Percentiles rank a stretch among this genome's conserved stretches.
phyloP scores from a whole-genome alignment of 371 early-diverging fungal genomes.

The Catenaria anguillulae region DNA sequence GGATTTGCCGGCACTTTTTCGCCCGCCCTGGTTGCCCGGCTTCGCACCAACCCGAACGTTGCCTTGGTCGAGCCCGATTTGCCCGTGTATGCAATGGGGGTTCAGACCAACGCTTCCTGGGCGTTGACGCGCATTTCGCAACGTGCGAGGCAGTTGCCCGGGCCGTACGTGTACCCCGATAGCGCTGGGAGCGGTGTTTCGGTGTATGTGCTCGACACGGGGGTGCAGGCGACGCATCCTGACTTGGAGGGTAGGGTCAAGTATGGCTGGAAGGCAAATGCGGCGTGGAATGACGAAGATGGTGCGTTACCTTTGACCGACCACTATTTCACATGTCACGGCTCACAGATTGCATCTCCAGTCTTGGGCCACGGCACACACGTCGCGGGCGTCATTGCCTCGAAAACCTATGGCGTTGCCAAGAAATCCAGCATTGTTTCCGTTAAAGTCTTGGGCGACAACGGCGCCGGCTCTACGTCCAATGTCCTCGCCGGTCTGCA shows the following conservation, averaged over 20 bases:
- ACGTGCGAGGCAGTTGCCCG: conserved; percentile 2
- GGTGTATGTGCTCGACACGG: conserved; percentile 8
- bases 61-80: conserved; percentile 13
- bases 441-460: conserved; percentile 35
- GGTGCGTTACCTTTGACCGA: not conserved
- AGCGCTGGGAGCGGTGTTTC: not conserved
- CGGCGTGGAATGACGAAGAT: too few species aligned
- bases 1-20: not conserved
- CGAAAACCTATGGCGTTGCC: conserved; percentile 49
- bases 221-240: not conserved
- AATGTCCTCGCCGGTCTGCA: conserved; percentile 16
- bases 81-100: conserved; percentile 3
- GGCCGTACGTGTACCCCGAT: not conserved
- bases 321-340: too few species aligned
- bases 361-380: conserved; percentile 8
- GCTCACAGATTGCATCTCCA: too few species aligned
- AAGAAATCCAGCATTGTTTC: conserved; percentile 47
- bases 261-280: not conserved
- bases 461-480: conserved; percentile 14
- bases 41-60: conserved; percentile 9
- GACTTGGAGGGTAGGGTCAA: conserved; percentile 3
- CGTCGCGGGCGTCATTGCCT: conserved; percentile 26
- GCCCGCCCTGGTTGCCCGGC: not conserved
- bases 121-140: conserved; percentile 16
- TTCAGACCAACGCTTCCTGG: conserved; percentile 15